Evolutionary conservation across 345 rosid species (phyloP), one percentile per base, ranked within the genome.

Genomic region (Triadica sebifera): DNA sequence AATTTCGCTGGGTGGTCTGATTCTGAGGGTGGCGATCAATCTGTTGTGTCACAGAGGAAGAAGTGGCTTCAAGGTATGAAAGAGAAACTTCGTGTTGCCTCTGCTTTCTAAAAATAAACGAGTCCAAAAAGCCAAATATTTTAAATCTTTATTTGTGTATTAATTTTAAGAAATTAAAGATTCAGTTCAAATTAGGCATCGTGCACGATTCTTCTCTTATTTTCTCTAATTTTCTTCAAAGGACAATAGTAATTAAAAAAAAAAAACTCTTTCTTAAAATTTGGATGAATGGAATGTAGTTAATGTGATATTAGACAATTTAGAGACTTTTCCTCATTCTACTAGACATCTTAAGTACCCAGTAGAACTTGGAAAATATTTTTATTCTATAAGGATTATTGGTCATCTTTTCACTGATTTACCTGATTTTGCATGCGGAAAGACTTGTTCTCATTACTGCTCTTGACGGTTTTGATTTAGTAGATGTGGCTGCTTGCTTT

Each of bases 1-100:
- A 76, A 78, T 60, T 80, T 92, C 57, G 81, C 94, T 47, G 98
- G 97, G 3, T 90, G 99, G 98, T 77, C 85, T 17, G 87, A 81
- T 77, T 85, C 95, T 6, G 89, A 78, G 45, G 74, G 64, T 19
- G 75, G 60, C 24, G 86, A 73, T 3, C 80, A 74, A 50, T 73
- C 89, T 10, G 24, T 58, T 9, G 87, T 84, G 77, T 75, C 79
- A 17, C 79, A 73, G 74, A 87, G 74, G 87, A 89, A 89, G 83
- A 81, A 74, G 69, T 82, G 77, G 82, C 65, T 85, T 55, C 84
- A 86, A 88, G 98, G 98, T 93, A 84, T 70, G 56, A 43, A 37
- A 61, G 68, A 46, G 34, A 41, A n/a, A 20, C 55, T 64, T 74
- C n/a, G 12, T 71, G 39, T 24, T 59, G 51, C 24, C n/a, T 43